A percentile compares a stretch with the other conserved stretches of the same genome.
phyloP scores from a whole-genome alignment of 192 early-diverging fungal species.

The Coemansia sp. region DNA sequence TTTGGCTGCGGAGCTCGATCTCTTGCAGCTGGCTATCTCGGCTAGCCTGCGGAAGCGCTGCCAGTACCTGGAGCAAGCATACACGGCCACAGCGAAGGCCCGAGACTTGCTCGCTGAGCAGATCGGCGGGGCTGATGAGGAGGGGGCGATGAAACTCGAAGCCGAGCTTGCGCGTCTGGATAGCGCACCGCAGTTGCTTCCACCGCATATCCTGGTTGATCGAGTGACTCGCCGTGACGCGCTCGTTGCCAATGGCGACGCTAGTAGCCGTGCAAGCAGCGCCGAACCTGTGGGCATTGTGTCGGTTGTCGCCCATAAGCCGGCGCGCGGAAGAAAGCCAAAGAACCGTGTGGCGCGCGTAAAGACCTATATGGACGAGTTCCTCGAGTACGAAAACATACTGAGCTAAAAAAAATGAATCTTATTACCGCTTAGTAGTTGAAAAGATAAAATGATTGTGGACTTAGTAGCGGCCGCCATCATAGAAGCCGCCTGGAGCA shows the following conservation, averaged over 20 bases:
- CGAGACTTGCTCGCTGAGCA: constrained; percentile 37
- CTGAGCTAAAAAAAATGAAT: background rate
- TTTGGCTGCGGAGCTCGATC: constrained; percentile 62
- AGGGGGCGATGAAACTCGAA: constrained; percentile 13
- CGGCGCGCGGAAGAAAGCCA: constrained; percentile 33
- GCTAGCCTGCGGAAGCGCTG: constrained; percentile 62
- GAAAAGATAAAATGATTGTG: background rate
- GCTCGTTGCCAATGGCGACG: background rate
- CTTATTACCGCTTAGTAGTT: no score
- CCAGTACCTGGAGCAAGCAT: constrained; percentile 43
- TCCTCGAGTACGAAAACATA: constrained; percentile 38
- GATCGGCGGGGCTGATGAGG: constrained; percentile 14
- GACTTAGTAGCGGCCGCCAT: constrained; percentile 7
- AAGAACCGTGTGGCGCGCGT: constrained; percentile 13
- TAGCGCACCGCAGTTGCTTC: constrained; percentile 22
- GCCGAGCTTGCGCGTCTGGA: constrained; percentile 32
- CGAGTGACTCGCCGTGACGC: background rate
- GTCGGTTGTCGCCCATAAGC: constrained; percentile 15
- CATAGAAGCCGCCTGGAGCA: constrained; percentile 6
- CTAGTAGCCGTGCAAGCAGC: constrained; percentile 46
- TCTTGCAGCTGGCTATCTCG: constrained; percentile 47
- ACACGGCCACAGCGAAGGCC: constrained; percentile 20
- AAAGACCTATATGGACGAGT: constrained; percentile 36
- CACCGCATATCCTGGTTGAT: constrained; percentile 24
- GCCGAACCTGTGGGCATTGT: constrained; percentile 14